Evolutionary conservation across 768 basidiomycete species (phyloP).

Genomic region (Lactifluus echinatus): DNA sequence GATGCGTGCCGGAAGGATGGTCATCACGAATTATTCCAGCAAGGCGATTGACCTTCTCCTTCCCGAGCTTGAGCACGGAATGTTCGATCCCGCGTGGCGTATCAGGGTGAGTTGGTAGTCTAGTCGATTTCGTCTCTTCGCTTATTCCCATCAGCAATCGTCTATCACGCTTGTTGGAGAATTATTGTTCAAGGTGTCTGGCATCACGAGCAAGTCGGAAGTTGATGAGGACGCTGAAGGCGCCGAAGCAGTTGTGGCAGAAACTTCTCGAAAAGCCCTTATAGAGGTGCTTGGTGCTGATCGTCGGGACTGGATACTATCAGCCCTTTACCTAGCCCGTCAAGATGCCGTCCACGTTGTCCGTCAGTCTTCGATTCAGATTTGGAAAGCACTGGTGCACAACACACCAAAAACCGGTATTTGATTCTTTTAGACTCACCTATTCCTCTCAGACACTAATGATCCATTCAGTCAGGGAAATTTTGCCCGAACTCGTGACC

Average conservation of each 20-base stretch:
- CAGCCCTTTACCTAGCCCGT: conserved; percentile 84
- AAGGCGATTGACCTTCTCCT: conserved; percentile 90
- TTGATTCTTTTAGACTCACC: conserved; percentile 8
- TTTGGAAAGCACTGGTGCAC: conserved; percentile 97
- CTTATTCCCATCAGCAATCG: conserved; percentile 57
- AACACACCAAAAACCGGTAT: conserved; percentile 87
- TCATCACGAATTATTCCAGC: conserved; percentile 87
- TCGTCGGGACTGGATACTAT: conserved; percentile 83
- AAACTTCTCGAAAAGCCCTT: conserved; percentile 78
- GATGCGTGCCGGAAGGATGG: conserved; percentile 98
- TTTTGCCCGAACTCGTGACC: conserved; percentile 74
- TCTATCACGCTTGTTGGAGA: conserved; percentile 96
- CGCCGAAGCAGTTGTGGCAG: conserved; percentile 56
- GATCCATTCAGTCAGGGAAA: conserved; percentile 61
- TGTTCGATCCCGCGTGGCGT: conserved; percentile 93
- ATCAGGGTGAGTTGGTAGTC: conserved; percentile 59
- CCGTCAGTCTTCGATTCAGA: conserved; percentile 84
- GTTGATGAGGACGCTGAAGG: conserved; percentile 73
- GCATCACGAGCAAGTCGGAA: conserved; percentile 84
- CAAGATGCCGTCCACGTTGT: conserved; percentile 89
- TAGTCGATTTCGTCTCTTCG: background rate
- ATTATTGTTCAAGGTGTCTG: conserved; percentile 91
- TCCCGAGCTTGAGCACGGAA: conserved; percentile 88
- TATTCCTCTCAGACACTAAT: background rate
- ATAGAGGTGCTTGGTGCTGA: conserved; percentile 83